phyloP scores from a whole-genome alignment of 257 asterid genomes.

The Rauvolfia tetraphylla region DNA sequence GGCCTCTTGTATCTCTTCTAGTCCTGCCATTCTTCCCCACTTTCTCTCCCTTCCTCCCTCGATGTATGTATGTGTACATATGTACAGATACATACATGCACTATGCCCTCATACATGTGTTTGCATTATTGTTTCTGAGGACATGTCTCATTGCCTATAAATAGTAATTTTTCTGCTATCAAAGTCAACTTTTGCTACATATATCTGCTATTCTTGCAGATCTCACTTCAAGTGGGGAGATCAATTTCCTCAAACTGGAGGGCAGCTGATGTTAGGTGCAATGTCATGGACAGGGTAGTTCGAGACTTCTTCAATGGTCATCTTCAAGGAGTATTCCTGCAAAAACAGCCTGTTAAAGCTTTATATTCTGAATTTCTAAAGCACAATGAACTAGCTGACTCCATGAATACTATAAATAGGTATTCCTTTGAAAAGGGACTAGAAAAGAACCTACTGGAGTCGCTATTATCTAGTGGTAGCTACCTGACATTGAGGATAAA shows the following conservation, averaged over 20 bases:
- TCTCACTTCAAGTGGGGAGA: slow-evolving; percentile 45
- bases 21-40: neutral
- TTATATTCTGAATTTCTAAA: slow-evolving; percentile 35
- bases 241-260: slow-evolving; percentile 33
- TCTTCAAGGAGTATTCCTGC: slow-evolving; percentile 28
- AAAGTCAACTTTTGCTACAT: slow-evolving; percentile 4
- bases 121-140: neutral
- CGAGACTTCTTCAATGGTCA: slow-evolving; percentile 29
- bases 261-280: slow-evolving; percentile 42
- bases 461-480: slow-evolving; percentile 16
- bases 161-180: neutral
- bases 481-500: slow-evolving; percentile 21
- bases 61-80: neutral
- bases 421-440: slow-evolving; percentile 21
- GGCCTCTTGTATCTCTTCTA: neutral
- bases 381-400: slow-evolving; percentile 24
- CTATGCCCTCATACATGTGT: neutral
- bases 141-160: neutral
- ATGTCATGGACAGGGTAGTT: slow-evolving; percentile 30
- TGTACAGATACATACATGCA: too few relatives aligned
- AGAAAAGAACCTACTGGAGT: slow-evolving; percentile 15
- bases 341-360: slow-evolving; percentile 33
- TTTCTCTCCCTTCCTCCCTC: neutral
- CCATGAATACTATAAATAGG: slow-evolving; percentile 16
- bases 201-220: slow-evolving; percentile 37